These are phyloP conservation scores for Cardamine occulta DNA, from an alignment of 345 rosid genomes.

Conservation along the genomic window DNA sequence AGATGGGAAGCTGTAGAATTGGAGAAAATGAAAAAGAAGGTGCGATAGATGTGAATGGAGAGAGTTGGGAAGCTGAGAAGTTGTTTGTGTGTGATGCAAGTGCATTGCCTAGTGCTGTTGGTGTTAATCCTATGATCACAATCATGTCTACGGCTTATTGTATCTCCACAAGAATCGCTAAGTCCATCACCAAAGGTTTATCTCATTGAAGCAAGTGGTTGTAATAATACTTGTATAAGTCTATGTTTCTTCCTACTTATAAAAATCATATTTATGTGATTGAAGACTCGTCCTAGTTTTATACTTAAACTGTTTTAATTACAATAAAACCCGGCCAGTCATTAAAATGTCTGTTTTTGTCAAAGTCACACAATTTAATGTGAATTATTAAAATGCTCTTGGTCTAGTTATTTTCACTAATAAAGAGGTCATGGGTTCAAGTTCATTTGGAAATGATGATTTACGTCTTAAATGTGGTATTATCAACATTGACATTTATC, in stretches of 20 bases:
- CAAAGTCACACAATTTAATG: neutral
- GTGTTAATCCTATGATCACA: slow-evolving; percentile 79
- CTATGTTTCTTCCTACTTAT: neutral
- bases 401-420: too few relatives aligned
- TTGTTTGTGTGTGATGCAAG: slow-evolving; percentile 67
- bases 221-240: neutral
- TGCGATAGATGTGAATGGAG: slow-evolving; percentile 57
- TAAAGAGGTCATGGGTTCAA: too few relatives aligned
- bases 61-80: slow-evolving; percentile 67
- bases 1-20: slow-evolving; percentile 74
- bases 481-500: too few relatives aligned
- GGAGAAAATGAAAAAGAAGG: slow-evolving; percentile 56
- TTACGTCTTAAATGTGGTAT: too few relatives aligned
- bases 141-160: slow-evolving; percentile 71
- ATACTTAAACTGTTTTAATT: neutral
- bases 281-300: neutral
- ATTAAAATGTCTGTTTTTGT: neutral
- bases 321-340: too few relatives aligned
- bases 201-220: slow-evolving; percentile 15
- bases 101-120: slow-evolving; percentile 62
- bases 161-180: slow-evolving; percentile 55
- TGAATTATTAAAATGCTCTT: too few relatives aligned
- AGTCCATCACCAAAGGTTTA: slow-evolving; percentile 34
- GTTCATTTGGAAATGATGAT: too few relatives aligned
- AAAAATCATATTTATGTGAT: neutral